These are phyloP conservation scores for Cornus florida DNA, from an alignment of 148 eudicot genomes.

Conservation along the genomic window DNA sequence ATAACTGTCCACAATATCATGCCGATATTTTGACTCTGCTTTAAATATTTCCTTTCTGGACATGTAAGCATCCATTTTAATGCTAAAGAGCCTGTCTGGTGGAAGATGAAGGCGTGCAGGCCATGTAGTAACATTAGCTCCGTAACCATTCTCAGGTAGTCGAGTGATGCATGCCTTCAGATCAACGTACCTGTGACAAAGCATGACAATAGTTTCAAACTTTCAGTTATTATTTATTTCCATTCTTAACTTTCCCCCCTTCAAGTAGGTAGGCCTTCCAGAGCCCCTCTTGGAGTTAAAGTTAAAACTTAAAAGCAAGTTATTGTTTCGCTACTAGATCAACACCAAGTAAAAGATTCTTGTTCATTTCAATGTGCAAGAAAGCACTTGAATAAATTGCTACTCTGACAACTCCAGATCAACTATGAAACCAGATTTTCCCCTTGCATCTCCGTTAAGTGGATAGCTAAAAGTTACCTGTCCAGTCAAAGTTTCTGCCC, in stretches of 20 bases:
- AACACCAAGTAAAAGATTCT: neutral
- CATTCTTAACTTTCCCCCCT: neutral
- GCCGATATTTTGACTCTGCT: constrained; percentile 71
- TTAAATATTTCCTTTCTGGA: constrained; percentile 63
- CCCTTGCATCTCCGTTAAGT: neutral
- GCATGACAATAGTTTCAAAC: neutral
- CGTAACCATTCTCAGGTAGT: constrained; percentile 59
- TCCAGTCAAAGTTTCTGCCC: neutral
- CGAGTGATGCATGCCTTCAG: constrained; percentile 61
- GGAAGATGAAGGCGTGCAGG: constrained; percentile 68
- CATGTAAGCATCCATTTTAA: constrained; percentile 67
- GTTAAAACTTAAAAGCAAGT: neutral
- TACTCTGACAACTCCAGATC: neutral
- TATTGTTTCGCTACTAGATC: neutral
- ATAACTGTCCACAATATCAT: constrained; percentile 54
- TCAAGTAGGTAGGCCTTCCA: neutral
- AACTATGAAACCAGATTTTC: too few species aligned
- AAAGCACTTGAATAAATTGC: neutral
- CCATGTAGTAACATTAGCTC: constrained; percentile 62
- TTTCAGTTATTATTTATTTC: neutral
- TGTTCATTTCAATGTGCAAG: too few species aligned
- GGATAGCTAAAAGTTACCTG: neutral
- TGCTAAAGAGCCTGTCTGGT: constrained; percentile 63
- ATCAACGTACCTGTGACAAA: constrained; percentile 50
- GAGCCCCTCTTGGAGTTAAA: neutral